Base-by-base conservation (phyloP, 163 green algal genomes). In the Prototheca wickerhamii region DNA sequence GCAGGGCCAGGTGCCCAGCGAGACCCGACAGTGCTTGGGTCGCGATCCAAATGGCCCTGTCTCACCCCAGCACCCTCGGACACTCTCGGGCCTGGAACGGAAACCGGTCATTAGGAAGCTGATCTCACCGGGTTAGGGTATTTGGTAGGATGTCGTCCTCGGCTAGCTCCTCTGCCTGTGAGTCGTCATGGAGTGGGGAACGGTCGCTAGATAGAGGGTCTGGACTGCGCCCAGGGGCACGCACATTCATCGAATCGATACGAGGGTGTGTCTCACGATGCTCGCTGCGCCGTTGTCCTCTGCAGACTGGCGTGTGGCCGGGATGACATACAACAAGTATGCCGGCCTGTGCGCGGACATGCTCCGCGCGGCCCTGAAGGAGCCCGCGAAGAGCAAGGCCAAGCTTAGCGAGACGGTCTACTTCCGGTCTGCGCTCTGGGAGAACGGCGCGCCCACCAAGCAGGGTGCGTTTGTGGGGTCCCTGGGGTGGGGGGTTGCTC, bases 241-340 rank as follows among this genome's bases (percentile, higher is more conserved):
- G n/a, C n/a, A n/a, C n/a, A n/a, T n/a, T n/a, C n/a, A n/a, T n/a
- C n/a, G n/a, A n/a, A n/a, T n/a, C n/a, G n/a, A n/a, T n/a, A n/a
- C 15, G 40, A 49, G 40, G 12, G 10, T 49, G 40, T 49, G 10
- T 49, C 40, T 10, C 40, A 49, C 40, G 40, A 10, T 49, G 40
- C 40, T 10, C 40, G 10, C 40, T 23, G 40, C 10, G 40, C 10
- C 40, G 12, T n/a, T n/a, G n/a, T n/a, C 46, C 46, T 28, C 3
- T 43, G 68, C 61, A 76, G 66, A 79, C 68, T 79, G 72, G 72
- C 58, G 72, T 8, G 72, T 79, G 53, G 90, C 90, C 6, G 90
- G 90, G 54, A 91, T 96, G 85, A 86, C 73, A 18, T 97, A 96
- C 70, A 75, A 88, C 31, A 89, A 89, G 40, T 93, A 95, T 58